Conservation (phyloP, 2,329 filamentous ascomycete genomes). For the Daldinia eschscholtzii region DNA sequence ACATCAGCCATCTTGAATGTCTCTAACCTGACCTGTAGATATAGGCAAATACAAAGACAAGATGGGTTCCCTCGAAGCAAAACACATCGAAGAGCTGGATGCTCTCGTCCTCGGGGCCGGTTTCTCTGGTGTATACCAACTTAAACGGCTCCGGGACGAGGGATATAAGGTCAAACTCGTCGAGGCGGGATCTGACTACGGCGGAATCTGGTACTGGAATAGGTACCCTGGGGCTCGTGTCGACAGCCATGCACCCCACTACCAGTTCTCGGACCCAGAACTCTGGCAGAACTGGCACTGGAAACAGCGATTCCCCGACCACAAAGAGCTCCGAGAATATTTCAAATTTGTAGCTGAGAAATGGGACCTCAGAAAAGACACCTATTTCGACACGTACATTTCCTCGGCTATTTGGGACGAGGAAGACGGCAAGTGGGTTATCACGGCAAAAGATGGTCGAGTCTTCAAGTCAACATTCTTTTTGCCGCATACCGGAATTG, state of each 20-base stretch:
- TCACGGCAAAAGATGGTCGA: constrained; percentile 58
- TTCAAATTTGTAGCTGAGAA: constrained; percentile 61
- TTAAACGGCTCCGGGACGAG: constrained; percentile 55
- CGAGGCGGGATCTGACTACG: constrained; percentile 55
- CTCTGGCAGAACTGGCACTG: constrained; percentile 61
- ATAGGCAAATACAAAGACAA: constrained; percentile 7
- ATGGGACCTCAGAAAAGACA: constrained; percentile 59
- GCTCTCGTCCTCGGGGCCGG: constrained; percentile 57
- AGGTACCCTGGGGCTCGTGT: constrained; percentile 59
- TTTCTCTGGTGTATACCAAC: constrained; percentile 53
- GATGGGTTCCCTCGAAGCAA: constrained; percentile 34
- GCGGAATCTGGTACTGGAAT: constrained; percentile 62
- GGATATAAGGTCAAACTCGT: constrained; percentile 55
- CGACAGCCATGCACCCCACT: constrained; percentile 52
- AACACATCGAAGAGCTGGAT: constrained; percentile 47
- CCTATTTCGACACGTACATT: constrained; percentile 60
- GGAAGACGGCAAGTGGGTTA: constrained; percentile 56
- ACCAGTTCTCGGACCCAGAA: constrained; percentile 54
- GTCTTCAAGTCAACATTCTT: constrained; percentile 59
- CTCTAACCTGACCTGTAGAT: not conserved
- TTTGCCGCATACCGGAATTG: constrained; percentile 61
- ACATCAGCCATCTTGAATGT: not conserved
- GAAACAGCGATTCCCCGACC: constrained; percentile 56
- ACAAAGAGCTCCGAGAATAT: constrained; percentile 59
- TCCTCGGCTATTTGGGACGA: constrained; percentile 57